Evolutionary conservation across 1,284 basidiomycete genomes (phyloP).

Genomic region (Volvariella volvacea): DNA sequence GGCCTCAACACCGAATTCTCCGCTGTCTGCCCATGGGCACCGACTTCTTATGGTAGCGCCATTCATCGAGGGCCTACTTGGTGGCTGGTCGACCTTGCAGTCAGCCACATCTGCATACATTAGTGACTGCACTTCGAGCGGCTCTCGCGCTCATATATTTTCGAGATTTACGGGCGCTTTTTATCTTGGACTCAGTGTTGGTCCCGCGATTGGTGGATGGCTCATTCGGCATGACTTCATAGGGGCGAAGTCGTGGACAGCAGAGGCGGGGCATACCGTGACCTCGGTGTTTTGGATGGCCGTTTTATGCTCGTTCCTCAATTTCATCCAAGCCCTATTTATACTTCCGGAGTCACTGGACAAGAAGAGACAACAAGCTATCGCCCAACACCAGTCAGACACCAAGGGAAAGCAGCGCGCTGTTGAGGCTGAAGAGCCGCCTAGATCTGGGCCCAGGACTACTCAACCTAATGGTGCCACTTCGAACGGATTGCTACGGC

Average conservation of each 20-base stretch:
- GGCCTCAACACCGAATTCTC: constrained; percentile 63
- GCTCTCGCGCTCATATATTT: constrained; percentile 77
- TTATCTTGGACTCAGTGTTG: constrained; percentile 66
- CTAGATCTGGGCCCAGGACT: background rate
- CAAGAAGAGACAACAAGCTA: constrained; percentile 21
- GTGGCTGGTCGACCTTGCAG: constrained; percentile 80
- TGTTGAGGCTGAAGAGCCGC: background rate
- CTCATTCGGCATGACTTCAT: constrained; percentile 43
- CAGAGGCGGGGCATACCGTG: constrained; percentile 21
- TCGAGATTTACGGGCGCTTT: constrained; percentile 71
- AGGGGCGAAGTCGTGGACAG: constrained; percentile 5
- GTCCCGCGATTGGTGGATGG: constrained; percentile 68
- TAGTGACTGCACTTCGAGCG: constrained; percentile 80
- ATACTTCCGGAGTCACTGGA: constrained; percentile 44
- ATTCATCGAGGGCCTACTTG: constrained; percentile 75
- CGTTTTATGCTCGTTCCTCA: constrained; percentile 28
- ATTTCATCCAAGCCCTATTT: constrained; percentile 37
- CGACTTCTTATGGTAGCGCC: constrained; percentile 79
- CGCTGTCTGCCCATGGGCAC: constrained; percentile 60
- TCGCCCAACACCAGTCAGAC: background rate
- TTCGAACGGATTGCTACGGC: constrained; percentile 14
- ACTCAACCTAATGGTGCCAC: background rate
- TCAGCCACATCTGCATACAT: constrained; percentile 80
- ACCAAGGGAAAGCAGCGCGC: constrained; percentile 8
- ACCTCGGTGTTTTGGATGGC: constrained; percentile 39